A percentile compares a stretch with the other conserved stretches of the same genome.
Conservation (phyloP, 805 yeast species). For the Candida maltosa region DNA sequence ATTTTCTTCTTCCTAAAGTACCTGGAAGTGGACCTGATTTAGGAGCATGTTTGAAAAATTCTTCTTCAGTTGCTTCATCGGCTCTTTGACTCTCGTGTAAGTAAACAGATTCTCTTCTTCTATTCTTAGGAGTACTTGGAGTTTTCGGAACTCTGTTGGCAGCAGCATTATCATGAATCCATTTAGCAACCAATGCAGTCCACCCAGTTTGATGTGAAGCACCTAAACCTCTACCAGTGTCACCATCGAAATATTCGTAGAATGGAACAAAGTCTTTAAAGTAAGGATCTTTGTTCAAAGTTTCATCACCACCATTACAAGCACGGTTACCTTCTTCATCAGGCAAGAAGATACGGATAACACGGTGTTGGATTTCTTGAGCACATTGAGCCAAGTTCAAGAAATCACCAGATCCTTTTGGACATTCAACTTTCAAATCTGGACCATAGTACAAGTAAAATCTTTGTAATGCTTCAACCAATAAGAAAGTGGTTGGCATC, state of each 20-base stretch:
- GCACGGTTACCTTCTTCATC: slow-evolving; percentile 69
- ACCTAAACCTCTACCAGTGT: slow-evolving; percentile 90
- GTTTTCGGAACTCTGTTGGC: slow-evolving; percentile 55
- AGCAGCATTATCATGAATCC: slow-evolving; percentile 85
- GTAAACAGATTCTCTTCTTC: slow-evolving; percentile 24
- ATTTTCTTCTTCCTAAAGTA: slow-evolving; percentile 58
- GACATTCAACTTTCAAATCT: slow-evolving; percentile 80
- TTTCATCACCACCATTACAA: slow-evolving; percentile 64
- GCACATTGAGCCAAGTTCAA: slow-evolving; percentile 86
- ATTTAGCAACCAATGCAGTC: slow-evolving; percentile 90
- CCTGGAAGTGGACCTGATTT: slow-evolving; percentile 50
- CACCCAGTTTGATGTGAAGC: slow-evolving; percentile 95
- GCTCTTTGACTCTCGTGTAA: slow-evolving; percentile 16
- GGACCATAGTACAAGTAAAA: slow-evolving; percentile 88
- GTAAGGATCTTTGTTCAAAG: slow-evolving; percentile 56
- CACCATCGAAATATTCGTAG: slow-evolving; percentile 90
- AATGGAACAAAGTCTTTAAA: slow-evolving; percentile 77
- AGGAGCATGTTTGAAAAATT: slow-evolving; percentile 41
- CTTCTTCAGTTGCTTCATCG: slow-evolving; percentile 15
- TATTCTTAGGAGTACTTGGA: slow-evolving; percentile 25
- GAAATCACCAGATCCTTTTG: slow-evolving; percentile 74
- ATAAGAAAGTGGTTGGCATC: slow-evolving; percentile 87
- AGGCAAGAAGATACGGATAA: slow-evolving; percentile 72
- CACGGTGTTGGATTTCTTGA: slow-evolving; percentile 82
- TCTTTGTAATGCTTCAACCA: slow-evolving; percentile 84